Evolutionary conservation across 2,329 filamentous ascomycete genomes (phyloP).

Genomic region (Lecanicillium sp.): DNA sequence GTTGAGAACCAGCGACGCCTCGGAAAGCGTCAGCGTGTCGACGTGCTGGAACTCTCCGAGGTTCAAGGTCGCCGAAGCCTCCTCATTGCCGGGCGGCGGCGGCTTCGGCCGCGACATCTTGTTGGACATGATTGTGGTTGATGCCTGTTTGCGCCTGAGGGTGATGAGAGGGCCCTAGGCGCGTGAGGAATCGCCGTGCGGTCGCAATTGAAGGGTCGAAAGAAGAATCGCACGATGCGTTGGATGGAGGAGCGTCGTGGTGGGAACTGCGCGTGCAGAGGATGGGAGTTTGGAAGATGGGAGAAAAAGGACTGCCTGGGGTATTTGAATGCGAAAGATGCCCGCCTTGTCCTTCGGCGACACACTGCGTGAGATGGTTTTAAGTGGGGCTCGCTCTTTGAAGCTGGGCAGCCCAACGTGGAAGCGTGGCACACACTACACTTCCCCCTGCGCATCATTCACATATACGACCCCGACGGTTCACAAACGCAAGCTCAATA

Average conservation of each 20-base stretch:
- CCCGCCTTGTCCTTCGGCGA: too few species aligned
- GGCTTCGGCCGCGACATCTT: constrained; percentile 62
- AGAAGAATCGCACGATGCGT: too few species aligned
- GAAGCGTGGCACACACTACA: neutral
- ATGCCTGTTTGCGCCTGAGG: too few species aligned
- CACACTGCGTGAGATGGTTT: constrained; percentile 6
- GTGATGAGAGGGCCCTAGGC: constrained; percentile 2
- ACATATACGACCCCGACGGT: neutral
- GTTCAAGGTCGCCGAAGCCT: constrained; percentile 72
- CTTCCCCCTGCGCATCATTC: constrained; percentile 6
- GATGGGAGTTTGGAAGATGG: too few species aligned
- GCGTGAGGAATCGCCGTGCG: too few species aligned
- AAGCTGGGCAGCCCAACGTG: neutral
- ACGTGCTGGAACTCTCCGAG: constrained; percentile 93
- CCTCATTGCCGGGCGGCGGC: constrained; percentile 71
- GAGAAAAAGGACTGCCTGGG: too few species aligned
- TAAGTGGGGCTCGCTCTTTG: constrained; percentile 7
- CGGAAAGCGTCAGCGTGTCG: constrained; percentile 85
- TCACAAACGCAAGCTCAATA: neutral
- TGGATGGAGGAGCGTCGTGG: too few species aligned
- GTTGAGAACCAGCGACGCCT: constrained; percentile 87
- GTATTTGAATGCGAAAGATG: too few species aligned
- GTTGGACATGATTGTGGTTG: constrained; percentile 28
- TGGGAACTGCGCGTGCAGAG: too few species aligned
- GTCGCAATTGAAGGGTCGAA: too few species aligned